These are phyloP conservation scores for Closterium sp. DNA, from an alignment of 139 green algal genomes.

Conservation along the genomic window DNA sequence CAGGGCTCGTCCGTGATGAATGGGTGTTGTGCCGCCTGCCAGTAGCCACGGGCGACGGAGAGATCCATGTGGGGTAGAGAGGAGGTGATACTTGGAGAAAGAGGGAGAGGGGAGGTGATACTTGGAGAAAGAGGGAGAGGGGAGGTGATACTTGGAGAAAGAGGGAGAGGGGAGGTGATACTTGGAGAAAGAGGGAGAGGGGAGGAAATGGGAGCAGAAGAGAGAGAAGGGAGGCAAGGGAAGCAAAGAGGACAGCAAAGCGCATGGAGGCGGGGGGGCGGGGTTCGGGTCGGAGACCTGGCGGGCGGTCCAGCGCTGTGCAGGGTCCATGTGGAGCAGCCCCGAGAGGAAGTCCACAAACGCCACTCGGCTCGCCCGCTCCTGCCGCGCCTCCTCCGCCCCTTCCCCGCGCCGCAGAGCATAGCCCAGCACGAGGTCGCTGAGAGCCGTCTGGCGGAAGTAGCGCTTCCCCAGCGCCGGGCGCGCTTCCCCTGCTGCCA, in stretches of 20 bases:
- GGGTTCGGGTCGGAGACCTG: slow-evolving; percentile 38
- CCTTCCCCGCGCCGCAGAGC: slow-evolving; percentile 29
- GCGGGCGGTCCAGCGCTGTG: slow-evolving; percentile 35
- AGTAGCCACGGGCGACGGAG: no score
- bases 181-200: no score
- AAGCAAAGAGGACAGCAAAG: background rate
- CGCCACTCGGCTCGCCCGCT: slow-evolving; percentile 11
- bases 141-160: no score
- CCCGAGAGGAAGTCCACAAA: slow-evolving; percentile 49
- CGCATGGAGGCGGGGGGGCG: background rate
- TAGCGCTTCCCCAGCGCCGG: slow-evolving; percentile 43
- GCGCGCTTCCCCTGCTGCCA: slow-evolving; percentile 31
- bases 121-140: no score
- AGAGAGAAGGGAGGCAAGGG: background rate
- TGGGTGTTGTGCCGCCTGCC: slow-evolving; percentile 30
- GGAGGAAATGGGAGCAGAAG: background rate
- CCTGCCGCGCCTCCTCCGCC: slow-evolving; percentile 19
- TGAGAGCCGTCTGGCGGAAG: slow-evolving; percentile 42
- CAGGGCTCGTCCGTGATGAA: slow-evolving; percentile 39
- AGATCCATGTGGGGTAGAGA: background rate
- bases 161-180: no score
- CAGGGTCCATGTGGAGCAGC: slow-evolving; percentile 45
- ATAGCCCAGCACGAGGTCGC: slow-evolving; percentile 46
- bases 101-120: no score
- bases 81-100: background rate